Percentiles rank a stretch among this genome's conserved stretches.
phyloP scores from a whole-genome alignment of 1,139 yeast genomes.

The Wickerhamomyces sp. region DNA sequence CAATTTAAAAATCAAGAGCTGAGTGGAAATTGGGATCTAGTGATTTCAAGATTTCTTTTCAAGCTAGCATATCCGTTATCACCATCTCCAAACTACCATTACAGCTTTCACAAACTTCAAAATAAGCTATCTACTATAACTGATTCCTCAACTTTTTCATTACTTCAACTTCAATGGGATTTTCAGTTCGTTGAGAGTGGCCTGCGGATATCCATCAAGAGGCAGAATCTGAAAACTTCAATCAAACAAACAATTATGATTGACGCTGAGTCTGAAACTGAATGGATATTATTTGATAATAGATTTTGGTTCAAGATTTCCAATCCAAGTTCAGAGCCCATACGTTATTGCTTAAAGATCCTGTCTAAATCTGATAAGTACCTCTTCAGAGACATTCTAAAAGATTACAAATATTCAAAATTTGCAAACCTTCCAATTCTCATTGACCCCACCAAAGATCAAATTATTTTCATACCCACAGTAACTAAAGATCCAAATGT shows the following conservation, averaged over 20 bases:
- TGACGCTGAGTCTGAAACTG: slow-evolving; percentile 6
- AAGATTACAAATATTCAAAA: slow-evolving; percentile 13
- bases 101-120: slow-evolving; percentile 18
- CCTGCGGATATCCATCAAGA: slow-evolving; percentile 4
- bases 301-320: slow-evolving; percentile 19
- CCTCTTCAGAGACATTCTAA: slow-evolving; percentile 12
- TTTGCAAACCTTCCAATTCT: slow-evolving; percentile 16
- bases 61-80: slow-evolving; percentile 18
- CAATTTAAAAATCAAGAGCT: slow-evolving; percentile 6
- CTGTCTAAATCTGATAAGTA: slow-evolving; percentile 11
- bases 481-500: slow-evolving; percentile 2
- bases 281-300: slow-evolving; percentile 19
- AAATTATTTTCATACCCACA: slow-evolving; percentile 14
- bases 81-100: slow-evolving; percentile 21
- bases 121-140: slow-evolving; percentile 7
- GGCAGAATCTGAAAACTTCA: slow-evolving; percentile 16
- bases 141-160: slow-evolving; percentile 7
- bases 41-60: slow-evolving; percentile 19
- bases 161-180: slow-evolving; percentile 21
- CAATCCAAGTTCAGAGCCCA: not conserved
- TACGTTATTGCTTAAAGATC: slow-evolving; percentile 12
- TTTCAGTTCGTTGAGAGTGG: not conserved
- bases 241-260: slow-evolving; percentile 3
- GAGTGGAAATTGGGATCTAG: slow-evolving; percentile 11
- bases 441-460: slow-evolving; percentile 5